A percentile compares a stretch with the other conserved stretches of the same genome.
Conservation (phyloP, 129 eudicot species). For the Flaveria trinervia region DNA sequence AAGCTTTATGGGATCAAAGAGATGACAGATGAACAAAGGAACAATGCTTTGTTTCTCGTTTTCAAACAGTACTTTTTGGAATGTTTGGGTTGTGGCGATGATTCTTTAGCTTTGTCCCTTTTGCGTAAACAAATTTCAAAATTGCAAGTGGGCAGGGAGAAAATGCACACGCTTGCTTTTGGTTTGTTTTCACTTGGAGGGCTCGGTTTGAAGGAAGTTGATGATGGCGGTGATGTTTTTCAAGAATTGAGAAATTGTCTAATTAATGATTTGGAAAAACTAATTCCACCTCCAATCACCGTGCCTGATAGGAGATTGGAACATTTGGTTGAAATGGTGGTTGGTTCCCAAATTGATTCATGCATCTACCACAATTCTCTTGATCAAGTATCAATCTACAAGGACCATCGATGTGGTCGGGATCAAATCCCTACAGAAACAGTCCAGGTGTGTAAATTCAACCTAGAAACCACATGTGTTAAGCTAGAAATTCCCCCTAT, state of each 20-base stretch:
- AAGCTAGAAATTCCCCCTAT: not conserved
- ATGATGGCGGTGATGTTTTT: conserved; percentile 34
- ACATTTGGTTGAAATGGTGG: conserved; percentile 70
- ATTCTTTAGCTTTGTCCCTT: conserved; percentile 56
- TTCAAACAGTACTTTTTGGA: conserved; percentile 68
- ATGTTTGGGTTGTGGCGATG: conserved; percentile 64
- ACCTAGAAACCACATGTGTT: conserved; percentile 5
- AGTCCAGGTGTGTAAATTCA: conserved; percentile 62
- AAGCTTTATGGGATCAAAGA: conserved; percentile 48
- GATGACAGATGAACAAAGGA: conserved; percentile 68
- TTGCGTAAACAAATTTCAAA: conserved; percentile 60
- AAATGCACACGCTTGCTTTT: conserved; percentile 70
- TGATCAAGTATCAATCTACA: conserved; percentile 60
- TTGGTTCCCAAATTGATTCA: conserved; percentile 60
- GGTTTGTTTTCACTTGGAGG: conserved; percentile 56
- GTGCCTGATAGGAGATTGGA: conserved; percentile 88
- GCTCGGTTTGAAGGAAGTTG: conserved; percentile 39
- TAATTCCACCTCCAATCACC: conserved; percentile 79
- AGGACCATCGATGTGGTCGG: conserved; percentile 77
- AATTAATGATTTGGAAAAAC: conserved; percentile 51
- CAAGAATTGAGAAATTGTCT: conserved; percentile 47
- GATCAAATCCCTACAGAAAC: conserved; percentile 84
- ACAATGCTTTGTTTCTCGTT: conserved; percentile 72
- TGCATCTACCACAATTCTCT: conserved; percentile 69
- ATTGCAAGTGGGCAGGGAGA: conserved; percentile 58